Conservation (phyloP, 805 yeast species). For the Pichia sporocuriosa region DNA sequence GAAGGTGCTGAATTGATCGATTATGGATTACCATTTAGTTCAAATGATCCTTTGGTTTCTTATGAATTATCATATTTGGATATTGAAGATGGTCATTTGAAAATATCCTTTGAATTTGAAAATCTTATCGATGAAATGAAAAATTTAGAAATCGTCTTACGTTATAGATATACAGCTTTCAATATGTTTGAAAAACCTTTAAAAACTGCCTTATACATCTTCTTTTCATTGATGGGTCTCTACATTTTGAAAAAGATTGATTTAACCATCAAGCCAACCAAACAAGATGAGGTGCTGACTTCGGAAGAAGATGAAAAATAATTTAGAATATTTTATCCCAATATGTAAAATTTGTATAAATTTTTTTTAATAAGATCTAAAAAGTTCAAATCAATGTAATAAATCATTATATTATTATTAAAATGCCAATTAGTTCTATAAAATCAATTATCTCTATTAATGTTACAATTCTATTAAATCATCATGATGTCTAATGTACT, state of each 20-base stretch:
- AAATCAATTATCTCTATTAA: too few relatives aligned
- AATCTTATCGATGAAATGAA: slow-evolving; percentile 67
- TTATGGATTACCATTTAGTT: slow-evolving; percentile 49
- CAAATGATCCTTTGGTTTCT: slow-evolving; percentile 27
- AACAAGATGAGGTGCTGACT: background rate
- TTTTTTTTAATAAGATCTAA: too few relatives aligned
- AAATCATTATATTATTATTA: too few relatives aligned
- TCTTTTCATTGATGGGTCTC: slow-evolving; percentile 51
- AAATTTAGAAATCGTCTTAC: slow-evolving; percentile 47
- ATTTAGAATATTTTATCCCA: too few relatives aligned
- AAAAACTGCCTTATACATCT: slow-evolving; percentile 54
- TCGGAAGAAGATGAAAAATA: background rate
- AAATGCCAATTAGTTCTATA: too few relatives aligned
- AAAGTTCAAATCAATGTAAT: too few relatives aligned
- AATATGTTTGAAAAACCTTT: slow-evolving; percentile 60
- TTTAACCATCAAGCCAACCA: slow-evolving; percentile 23
- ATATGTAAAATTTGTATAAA: too few relatives aligned
- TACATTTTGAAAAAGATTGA: slow-evolving; percentile 44
- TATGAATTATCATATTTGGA: slow-evolving; percentile 56
- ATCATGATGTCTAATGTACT: slow-evolving; percentile 1
- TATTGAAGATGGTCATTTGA: slow-evolving; percentile 68
- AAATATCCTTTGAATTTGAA: slow-evolving; percentile 50
- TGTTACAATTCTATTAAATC: slow-evolving; percentile 8
- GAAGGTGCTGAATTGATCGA: slow-evolving; percentile 67
- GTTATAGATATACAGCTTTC: slow-evolving; percentile 51